Evolutionary conservation across 2,329 filamentous ascomycete species (phyloP), one percentile per base, ranked within the genome.

Genomic region (Botrytis paeoniae): DNA sequence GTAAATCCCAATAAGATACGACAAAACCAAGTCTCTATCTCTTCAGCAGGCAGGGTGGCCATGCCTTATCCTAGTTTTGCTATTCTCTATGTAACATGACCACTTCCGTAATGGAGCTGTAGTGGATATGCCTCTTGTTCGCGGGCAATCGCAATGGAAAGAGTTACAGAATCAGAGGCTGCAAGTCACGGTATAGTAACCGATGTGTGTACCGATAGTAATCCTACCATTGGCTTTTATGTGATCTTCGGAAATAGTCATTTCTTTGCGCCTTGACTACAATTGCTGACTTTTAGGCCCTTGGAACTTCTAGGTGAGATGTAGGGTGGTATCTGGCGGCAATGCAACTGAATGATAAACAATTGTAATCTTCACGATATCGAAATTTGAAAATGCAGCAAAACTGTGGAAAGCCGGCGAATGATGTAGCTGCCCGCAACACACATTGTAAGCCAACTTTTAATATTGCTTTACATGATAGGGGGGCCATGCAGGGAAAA

Each of bases 381-480:
- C 29, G 61, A 66, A 35, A 66, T 59, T 43, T 59, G 20, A 48
- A 43, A 43, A 71, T 68, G 70, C 39, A 60, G 37, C 51, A 22
- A 43, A 68, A n/a, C 37, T 37, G 45, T 54, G 32, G 45, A 45
- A 41, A 60, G 32, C 54, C 48, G 20, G 29, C 61, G 48, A 72
- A 72, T 72, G 29, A 59, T 54, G n/a, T 22, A 59, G 35, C 35
- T 71, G 45, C 61, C 70, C 70, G 70, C 70, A 66, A 37, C 43
- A 37, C 14, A 22, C 3, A 2, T 1, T 39, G 14, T 37, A 57
- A 57, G 65, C 35, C 25, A 41, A 41, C 35, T 41, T 9, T n/a
- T 32, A 29, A 37, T 54, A 35, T 41, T 51, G 57, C 37, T 37
- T 10, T 48, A 59, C 29, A 41, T 48, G 37, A 54, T 37, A 29